These are phyloP conservation scores for Plantago ovata DNA, from an alignment of 257 asterid genomes.

Conservation along the genomic window DNA sequence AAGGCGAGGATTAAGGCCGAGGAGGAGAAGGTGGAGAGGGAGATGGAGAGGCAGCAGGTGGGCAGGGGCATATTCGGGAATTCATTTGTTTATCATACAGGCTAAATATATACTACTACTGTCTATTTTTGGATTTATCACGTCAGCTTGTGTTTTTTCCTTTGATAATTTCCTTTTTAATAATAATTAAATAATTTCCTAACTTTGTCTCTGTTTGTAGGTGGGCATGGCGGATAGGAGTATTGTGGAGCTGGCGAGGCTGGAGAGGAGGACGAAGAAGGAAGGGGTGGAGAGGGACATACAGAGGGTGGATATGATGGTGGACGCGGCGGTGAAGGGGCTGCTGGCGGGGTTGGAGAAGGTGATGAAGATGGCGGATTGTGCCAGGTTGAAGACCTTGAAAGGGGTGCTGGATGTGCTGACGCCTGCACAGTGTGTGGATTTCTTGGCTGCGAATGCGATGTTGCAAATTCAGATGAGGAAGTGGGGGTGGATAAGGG, in stretches of 20 bases:
- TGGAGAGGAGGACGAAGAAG: constrained; percentile 14
- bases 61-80: too few species aligned
- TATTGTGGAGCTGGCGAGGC: constrained; percentile 45
- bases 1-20: constrained; percentile 38
- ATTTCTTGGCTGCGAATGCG: constrained; percentile 4
- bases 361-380: constrained; percentile 11
- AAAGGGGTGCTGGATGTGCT: constrained; percentile 7
- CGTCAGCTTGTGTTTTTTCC: too few species aligned
- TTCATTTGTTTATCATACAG: too few species aligned
- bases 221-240: constrained; percentile 52
- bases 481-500: constrained; percentile 13
- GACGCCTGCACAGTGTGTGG: neutral
- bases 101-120: too few species aligned
- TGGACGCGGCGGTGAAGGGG: constrained; percentile 3
- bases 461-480: constrained; percentile 6
- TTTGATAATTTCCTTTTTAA: too few species aligned
- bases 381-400: constrained; percentile 12
- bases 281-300: neutral
- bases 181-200: too few species aligned
- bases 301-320: constrained; percentile 19
- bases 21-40: constrained; percentile 64
- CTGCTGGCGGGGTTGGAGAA: constrained; percentile 4
- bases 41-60: constrained; percentile 75
- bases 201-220: too few species aligned
- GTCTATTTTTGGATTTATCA: too few species aligned